Evolutionary conservation across 2,329 filamentous ascomycete genomes (phyloP), one percentile per base, ranked within the genome.

Genomic region (Colletotrichum melonis): DNA sequence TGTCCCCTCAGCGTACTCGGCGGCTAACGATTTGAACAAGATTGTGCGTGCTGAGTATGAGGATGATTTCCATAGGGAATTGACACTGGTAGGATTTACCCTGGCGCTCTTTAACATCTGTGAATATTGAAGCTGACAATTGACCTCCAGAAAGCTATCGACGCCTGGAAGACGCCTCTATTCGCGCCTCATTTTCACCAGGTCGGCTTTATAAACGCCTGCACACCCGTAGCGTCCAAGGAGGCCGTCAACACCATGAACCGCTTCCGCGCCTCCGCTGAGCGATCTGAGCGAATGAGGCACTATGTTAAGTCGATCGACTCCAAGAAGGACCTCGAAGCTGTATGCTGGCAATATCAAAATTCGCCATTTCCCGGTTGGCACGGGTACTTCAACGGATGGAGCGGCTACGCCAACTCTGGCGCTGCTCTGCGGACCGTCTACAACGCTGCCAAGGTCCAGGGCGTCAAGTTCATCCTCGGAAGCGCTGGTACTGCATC

Each of bases 1-100:
- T 8, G 75, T 79, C 16, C 88, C 88, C 1, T 86, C 87, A 5
- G 70, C 70, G 1, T 81, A 80, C 76, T 90, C 90, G 0, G 90
- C 89, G 0, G 89, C 85, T 24, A 89, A 90, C 72, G 89, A 92
- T 75, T 77, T 91, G 28, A 92, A 91, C 78, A 92, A 92, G 79
- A 91, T 91, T 68, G 82, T 91, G 42, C 84, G 89, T 2, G 88
- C 86, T 5, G 88, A 91, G 75, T 91, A 91, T 71, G 87, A 89
- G 74, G 88, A 90, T 71, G 81, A 83, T 0, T 89, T 89, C 69
- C 91, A 91, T 71, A 88, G 88, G 0, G 82, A 89, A 2, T 77
- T 90, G 56, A 86, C 88, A 1, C 80, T 90, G 66, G 87, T 88
- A 79, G 71, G 83, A 66, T 28, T 28, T 28, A 28, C 6, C 26